Conservation (phyloP, 352 stramenopile species). For the Globisporangium iwayamae region DNA sequence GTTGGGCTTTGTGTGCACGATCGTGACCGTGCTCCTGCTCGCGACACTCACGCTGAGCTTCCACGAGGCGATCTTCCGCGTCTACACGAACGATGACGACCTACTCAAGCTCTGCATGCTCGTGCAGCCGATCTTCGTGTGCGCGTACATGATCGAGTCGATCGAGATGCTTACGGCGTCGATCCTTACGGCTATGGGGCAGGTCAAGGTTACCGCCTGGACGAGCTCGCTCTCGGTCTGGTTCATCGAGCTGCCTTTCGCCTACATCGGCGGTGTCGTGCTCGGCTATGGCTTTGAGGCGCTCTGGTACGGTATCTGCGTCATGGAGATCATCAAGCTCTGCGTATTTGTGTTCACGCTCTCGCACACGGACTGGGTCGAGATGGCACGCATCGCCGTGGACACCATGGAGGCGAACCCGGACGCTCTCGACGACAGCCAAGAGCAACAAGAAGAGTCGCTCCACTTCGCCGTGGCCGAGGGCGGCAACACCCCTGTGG, state of each 20-base stretch:
- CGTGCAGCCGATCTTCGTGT: slow-evolving; percentile 51
- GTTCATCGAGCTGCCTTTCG: slow-evolving; percentile 46
- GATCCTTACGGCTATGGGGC: slow-evolving; percentile 48
- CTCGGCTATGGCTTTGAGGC: slow-evolving; percentile 40
- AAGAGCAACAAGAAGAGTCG: slow-evolving; percentile 25
- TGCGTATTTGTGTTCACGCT: slow-evolving; percentile 32
- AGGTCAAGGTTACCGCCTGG: slow-evolving; percentile 46
- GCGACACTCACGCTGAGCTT: slow-evolving; percentile 31
- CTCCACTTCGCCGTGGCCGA: slow-evolving; percentile 35
- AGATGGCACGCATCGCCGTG: slow-evolving; percentile 35
- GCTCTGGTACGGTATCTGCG: slow-evolving; percentile 44
- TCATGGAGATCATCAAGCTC: slow-evolving; percentile 47
- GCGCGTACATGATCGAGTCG: slow-evolving; percentile 42
- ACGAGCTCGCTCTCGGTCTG: slow-evolving; percentile 41
- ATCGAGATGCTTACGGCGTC: slow-evolving; percentile 46
- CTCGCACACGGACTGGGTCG: slow-evolving; percentile 38
- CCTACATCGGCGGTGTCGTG: slow-evolving; percentile 39
- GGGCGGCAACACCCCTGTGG: slow-evolving; percentile 50
- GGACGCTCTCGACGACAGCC: slow-evolving; percentile 24
- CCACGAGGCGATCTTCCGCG: slow-evolving; percentile 31
- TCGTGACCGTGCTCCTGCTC: slow-evolving; percentile 42
- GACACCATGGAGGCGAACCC: slow-evolving; percentile 38
- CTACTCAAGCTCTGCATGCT: slow-evolving; percentile 41
- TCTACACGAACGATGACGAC: slow-evolving; percentile 52
- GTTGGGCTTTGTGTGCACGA: slow-evolving; percentile 60